Conservation (phyloP, 106 monocot species). For the Platanthera zijinensis region DNA sequence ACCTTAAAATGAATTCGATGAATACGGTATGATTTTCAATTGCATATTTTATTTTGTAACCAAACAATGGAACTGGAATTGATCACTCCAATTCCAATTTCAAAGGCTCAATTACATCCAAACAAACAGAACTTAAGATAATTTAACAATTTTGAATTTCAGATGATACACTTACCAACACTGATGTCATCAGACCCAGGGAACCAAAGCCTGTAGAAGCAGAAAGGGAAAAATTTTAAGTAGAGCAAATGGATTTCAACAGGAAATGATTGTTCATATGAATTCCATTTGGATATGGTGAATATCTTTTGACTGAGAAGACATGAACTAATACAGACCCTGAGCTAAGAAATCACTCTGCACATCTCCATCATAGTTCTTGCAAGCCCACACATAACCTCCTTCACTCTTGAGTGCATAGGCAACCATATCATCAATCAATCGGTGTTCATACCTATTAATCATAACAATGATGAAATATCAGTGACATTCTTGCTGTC, state of each 20-base stretch:
- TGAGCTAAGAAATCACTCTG: conserved; percentile 99
- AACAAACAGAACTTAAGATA: neutral
- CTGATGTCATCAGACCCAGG: conserved; percentile 93
- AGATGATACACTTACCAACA: conserved; percentile 44
- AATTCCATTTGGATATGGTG: neutral
- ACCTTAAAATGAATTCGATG: too few species aligned
- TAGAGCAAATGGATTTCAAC: neutral
- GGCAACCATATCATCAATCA: conserved; percentile 99
- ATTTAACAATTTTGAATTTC: neutral
- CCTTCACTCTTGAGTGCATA: conserved; percentile 95
- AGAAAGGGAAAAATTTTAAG: neutral
- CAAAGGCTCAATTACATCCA: too few species aligned
- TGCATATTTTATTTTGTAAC: too few species aligned
- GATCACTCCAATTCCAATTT: too few species aligned
- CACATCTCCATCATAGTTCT: conserved; percentile 98
- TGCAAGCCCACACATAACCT: conserved; percentile 95
- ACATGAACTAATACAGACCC: conserved; percentile 25
- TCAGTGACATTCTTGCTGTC: neutral
- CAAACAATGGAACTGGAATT: too few species aligned
- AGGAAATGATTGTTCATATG: neutral
- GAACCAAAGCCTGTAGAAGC: conserved; percentile 84
- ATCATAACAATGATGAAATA: conserved; percentile 9
- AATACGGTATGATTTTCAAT: too few species aligned
- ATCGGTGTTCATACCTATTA: conserved; percentile 89
- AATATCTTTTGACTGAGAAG: neutral